Evolutionary conservation across 371 early-diverging fungal genomes (phyloP).

Genomic region (Mucor racemosus): DNA sequence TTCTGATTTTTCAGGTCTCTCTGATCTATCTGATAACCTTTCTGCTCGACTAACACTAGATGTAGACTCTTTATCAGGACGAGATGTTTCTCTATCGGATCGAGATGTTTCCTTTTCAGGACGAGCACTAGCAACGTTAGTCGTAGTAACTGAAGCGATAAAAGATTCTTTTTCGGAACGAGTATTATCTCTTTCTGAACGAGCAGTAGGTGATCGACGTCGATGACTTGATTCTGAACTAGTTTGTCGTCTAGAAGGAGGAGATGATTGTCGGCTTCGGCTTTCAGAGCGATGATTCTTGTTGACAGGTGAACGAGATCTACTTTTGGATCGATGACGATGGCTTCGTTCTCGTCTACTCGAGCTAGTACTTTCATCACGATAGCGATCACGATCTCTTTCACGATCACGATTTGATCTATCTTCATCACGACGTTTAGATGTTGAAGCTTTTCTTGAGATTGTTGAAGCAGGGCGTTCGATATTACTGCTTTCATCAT

Average conservation of each 20-base stretch:
- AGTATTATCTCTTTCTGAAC: not conserved
- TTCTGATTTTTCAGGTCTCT: too few relatives aligned
- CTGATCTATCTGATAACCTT: not conserved
- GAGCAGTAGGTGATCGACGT: constrained; percentile 2
- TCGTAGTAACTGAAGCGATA: not conserved
- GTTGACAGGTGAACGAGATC: constrained; percentile 4
- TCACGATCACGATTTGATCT: constrained; percentile 4
- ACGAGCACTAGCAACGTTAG: not conserved
- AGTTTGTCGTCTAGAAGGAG: not conserved
- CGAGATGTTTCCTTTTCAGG: constrained; percentile 3
- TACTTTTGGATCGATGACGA: not conserved
- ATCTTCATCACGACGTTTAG: constrained; percentile 11
- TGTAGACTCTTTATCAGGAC: not conserved
- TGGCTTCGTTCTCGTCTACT: constrained; percentile 1
- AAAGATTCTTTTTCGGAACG: not conserved
- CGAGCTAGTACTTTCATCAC: not conserved
- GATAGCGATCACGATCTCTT: not conserved
- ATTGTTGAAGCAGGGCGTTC: not conserved
- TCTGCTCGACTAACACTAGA: not conserved
- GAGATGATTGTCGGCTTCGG: not conserved
- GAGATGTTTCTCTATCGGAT: not conserved
- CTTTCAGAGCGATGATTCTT: not conserved
- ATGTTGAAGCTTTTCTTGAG: not conserved
- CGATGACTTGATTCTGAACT: constrained; percentile 6
- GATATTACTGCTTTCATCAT: not conserved